These are phyloP conservation scores for Solanum microdontum DNA, from an alignment of 257 asterid genomes.

Conservation along the genomic window DNA sequence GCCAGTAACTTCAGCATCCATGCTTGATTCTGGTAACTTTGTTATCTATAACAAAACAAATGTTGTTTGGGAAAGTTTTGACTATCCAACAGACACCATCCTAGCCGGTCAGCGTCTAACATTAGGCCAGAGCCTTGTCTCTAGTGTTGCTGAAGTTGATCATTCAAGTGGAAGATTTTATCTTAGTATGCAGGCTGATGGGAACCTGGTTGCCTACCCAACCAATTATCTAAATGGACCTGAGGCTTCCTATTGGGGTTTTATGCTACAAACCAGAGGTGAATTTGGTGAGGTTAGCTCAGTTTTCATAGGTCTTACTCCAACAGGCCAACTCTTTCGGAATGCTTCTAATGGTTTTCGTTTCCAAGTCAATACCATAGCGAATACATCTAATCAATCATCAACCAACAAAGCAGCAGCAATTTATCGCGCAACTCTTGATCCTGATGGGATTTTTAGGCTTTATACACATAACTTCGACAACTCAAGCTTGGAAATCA, in stretches of 20 bases:
- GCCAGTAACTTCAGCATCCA: conserved; percentile 9
- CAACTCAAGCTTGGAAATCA: conserved; percentile 6
- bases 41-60: conserved; percentile 19
- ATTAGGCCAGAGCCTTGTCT: conserved; percentile 8
- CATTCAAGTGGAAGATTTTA: conserved; percentile 20
- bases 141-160: conserved; percentile 28
- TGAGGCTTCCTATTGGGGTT: conserved; percentile 18
- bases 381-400: not conserved
- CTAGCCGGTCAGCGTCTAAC: conserved; percentile 28
- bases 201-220: conserved; percentile 41
- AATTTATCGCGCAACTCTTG: conserved; percentile 23
- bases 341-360: not conserved
- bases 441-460: conserved; percentile 34
- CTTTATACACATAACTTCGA: conserved; percentile 18
- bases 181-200: conserved; percentile 35
- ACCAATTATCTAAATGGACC: not conserved
- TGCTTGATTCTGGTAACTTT: conserved; percentile 50
- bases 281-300: not conserved
- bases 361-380: not conserved
- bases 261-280: not conserved
- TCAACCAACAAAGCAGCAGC: not conserved
- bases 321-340: conserved; percentile 9
- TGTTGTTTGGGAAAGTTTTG: conserved; percentile 47
- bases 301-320: not conserved
- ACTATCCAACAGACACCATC: conserved; percentile 33